These are phyloP conservation scores for Epichloe aotearoae DNA, from an alignment of 2,329 filamentous ascomycete species.

Conservation along the genomic window DNA sequence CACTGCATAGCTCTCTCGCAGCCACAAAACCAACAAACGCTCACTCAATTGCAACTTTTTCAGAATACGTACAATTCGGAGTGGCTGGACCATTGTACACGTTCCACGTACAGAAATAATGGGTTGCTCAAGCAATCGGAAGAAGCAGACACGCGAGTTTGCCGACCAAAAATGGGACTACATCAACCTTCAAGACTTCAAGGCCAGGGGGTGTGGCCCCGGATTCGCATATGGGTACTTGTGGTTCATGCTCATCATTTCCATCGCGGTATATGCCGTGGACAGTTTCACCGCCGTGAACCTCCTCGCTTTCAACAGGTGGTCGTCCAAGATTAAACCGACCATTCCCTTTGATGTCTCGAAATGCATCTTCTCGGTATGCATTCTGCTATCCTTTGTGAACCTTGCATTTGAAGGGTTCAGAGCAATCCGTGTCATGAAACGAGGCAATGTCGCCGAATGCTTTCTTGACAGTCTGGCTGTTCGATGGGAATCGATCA, in stretches of 20 bases:
- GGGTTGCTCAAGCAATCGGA: conserved; percentile 50
- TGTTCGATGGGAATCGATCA: conserved; percentile 69
- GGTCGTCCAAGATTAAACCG: conserved; percentile 74
- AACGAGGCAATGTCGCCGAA: conserved; percentile 73
- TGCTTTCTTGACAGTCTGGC: conserved; percentile 85
- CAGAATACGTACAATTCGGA: neutral
- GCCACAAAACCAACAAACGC: neutral
- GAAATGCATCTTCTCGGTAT: conserved; percentile 90
- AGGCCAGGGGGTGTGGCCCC: conserved; percentile 64
- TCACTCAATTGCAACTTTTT: neutral
- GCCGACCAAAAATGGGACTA: conserved; percentile 93
- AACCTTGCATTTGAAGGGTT: conserved; percentile 72
- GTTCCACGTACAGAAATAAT: conserved; percentile 30
- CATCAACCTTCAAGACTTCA: conserved; percentile 69
- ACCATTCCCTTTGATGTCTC: conserved; percentile 63
- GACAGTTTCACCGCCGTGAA: conserved; percentile 93
- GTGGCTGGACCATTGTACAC: neutral
- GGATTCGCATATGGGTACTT: conserved; percentile 74
- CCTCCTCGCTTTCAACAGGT: conserved; percentile 74
- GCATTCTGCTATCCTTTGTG: conserved; percentile 81
- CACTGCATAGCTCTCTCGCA: conserved; percentile 3
- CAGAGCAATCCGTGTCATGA: conserved; percentile 68
- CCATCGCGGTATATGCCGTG: conserved; percentile 72
- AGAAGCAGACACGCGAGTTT: conserved; percentile 50
- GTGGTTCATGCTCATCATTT: conserved; percentile 66